Base-by-base conservation (phyloP, 2,329 filamentous ascomycete genomes). In the Tympanopsis confertula region DNA sequence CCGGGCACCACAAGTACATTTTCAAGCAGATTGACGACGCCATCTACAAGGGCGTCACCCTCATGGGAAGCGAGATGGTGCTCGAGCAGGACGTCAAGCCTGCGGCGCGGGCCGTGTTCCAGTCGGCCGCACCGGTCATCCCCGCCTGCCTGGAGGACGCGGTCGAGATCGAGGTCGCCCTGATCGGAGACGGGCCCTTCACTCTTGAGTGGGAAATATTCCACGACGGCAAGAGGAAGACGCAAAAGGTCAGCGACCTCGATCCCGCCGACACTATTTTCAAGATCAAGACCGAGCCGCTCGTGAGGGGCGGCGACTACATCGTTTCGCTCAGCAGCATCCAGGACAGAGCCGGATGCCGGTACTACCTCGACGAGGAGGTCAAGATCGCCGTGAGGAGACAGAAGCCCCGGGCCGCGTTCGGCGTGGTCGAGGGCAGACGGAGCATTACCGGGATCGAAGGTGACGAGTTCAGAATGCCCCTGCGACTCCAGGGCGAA, bases 81-180 rank as follows among this genome's bases (percentile, higher is more conserved):
- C 62, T 96, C 29, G 82, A 93, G 57, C 89, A 96, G 57, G 80
- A 86, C 49, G 89, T 98, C 47, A 94, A 93, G 57, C 91, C 91
- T 7, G 85, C 88, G 3, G 89, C 91, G 5, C 84, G 82, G 5
- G 89, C 89, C 17, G 76, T 80, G 42, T 68, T 87, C 39, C 68
- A 73, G 32, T 63, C 69, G 19, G 63, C 66, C 5, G 63, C 68
- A 15, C 63, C 66, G 26, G 62, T 61, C 17, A 68, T 77, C 42
- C 78, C 74, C 48, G 78, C 82, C 36, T 98, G 91, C 53, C 81
- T 96, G 39, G 86, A 91, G 41, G 81, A 94, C 39, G 69, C 79
- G 15, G 76, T 88, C 5, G 73, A 79, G 22, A 74, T 91, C 19
- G 76, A 86, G 39, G 76, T 95, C 28, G 60, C 69, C 37, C 72